Evolutionary conservation across 2,329 filamentous ascomycete species (phyloP).

Genomic region (Penicillium sp.): DNA sequence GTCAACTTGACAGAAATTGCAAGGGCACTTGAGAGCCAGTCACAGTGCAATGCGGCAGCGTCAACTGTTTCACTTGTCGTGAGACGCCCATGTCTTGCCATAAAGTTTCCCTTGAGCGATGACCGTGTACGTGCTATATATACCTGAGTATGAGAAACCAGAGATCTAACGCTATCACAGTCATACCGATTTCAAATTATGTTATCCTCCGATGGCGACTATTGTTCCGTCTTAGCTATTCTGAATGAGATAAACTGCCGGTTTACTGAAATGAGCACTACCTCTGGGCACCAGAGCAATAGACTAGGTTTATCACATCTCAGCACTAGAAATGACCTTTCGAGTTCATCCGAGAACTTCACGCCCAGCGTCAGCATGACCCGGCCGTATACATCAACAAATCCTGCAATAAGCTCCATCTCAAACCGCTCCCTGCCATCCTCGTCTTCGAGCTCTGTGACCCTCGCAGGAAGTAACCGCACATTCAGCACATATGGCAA

Average conservation of each 20-base stretch:
- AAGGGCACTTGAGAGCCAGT: conserved; percentile 29
- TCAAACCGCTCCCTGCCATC: conserved; percentile 13
- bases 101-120: conserved; percentile 45
- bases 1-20: conserved; percentile 44
- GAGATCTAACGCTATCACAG: conserved; percentile 29
- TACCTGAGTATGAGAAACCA: not conserved
- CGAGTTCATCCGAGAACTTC: conserved; percentile 1
- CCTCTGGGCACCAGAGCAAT: conserved; percentile 25
- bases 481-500: not conserved
- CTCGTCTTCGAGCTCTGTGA: conserved; percentile 20
- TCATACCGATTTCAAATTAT: conserved; percentile 53
- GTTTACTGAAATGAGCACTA: conserved; percentile 45
- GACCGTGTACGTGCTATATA: conserved; percentile 30
- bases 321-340: conserved; percentile 9
- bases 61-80: conserved; percentile 48
- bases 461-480: not conserved
- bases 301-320: conserved; percentile 32
- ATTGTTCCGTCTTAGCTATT: conserved; percentile 47
- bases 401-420: conserved; percentile 5
- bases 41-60: conserved; percentile 29
- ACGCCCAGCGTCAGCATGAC: conserved; percentile 15
- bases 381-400: conserved; percentile 15
- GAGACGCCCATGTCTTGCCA: conserved; percentile 51
- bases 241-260: conserved; percentile 49
- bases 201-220: conserved; percentile 47